Evolutionary conservation across 305 asterid genomes (phyloP).

Genomic region (Solanum aculeatissimum): DNA sequence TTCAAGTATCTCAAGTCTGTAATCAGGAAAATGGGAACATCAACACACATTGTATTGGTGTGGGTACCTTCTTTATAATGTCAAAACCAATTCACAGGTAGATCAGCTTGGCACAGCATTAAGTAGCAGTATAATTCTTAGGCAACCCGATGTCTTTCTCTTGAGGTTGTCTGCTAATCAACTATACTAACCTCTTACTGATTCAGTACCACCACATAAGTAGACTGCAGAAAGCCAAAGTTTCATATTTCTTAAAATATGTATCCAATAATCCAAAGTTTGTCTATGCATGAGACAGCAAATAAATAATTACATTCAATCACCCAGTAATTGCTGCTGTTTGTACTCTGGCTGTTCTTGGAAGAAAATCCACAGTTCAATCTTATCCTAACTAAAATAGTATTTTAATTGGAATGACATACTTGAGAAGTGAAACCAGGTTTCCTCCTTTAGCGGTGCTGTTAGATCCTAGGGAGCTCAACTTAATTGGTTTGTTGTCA

Average conservation of each 20-base stretch:
- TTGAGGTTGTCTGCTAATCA: neutral
- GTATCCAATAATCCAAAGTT: neutral
- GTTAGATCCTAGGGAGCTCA: neutral
- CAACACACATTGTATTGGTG: neutral
- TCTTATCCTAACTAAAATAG: neutral
- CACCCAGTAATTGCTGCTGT: neutral
- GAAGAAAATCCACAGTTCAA: neutral
- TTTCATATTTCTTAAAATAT: neutral
- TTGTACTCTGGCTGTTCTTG: neutral
- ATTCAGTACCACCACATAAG: neutral
- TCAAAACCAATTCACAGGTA: neutral
- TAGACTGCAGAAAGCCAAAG: neutral
- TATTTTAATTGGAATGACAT: neutral
- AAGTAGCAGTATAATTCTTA: neutral
- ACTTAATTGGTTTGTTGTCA: neutral
- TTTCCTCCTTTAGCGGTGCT: neutral
- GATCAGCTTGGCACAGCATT: neutral
- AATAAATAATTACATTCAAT: neutral
- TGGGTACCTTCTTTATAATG: neutral
- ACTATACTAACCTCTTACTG: neutral
- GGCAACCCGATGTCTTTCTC: neutral
- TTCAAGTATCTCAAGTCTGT: neutral
- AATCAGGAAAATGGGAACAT: neutral
- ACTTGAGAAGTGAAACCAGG: neutral
- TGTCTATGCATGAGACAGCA: neutral